Percentiles rank a stretch among this genome's conserved stretches.
These are phyloP conservation scores for Penstemon barbatus DNA, from an alignment of 257 asterid genomes.

Conservation along the genomic window DNA sequence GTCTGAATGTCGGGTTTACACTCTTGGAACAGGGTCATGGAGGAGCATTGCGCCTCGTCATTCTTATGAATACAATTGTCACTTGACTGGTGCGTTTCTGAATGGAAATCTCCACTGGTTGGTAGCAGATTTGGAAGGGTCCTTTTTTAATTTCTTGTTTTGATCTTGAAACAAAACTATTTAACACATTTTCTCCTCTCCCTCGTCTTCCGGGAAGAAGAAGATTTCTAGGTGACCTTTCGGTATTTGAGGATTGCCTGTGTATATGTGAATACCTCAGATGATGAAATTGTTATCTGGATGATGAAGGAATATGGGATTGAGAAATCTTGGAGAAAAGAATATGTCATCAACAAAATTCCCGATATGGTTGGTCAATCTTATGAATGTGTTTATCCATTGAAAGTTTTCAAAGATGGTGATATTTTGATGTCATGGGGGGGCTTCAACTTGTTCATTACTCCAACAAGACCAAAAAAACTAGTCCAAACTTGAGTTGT, in stretches of 20 bases:
- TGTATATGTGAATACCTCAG: slow-evolving; percentile 38
- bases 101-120: slow-evolving; percentile 51
- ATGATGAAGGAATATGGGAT: slow-evolving; percentile 47
- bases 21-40: slow-evolving; percentile 51
- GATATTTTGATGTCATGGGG: slow-evolving; percentile 24
- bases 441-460: slow-evolving; percentile 28
- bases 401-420: slow-evolving; percentile 28
- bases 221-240: not conserved
- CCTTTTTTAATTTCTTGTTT: slow-evolving; percentile 24
- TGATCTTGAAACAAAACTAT: slow-evolving; percentile 39
- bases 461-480: slow-evolving; percentile 23
- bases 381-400: slow-evolving; percentile 24
- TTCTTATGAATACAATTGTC: not conserved
- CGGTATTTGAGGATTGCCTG: slow-evolving; percentile 24
- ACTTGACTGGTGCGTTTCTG: slow-evolving; percentile 14
- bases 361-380: slow-evolving; percentile 1
- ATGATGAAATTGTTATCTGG: slow-evolving; percentile 40
- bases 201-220: not conserved
- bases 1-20: slow-evolving; percentile 37
- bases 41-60: slow-evolving; percentile 14
- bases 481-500: slow-evolving; percentile 2
- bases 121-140: slow-evolving; percentile 16
- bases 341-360: slow-evolving; percentile 29
- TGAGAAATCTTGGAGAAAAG: slow-evolving; percentile 38
- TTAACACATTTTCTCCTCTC: slow-evolving; percentile 25